Percentiles rank a stretch among this genome's conserved stretches.
These are phyloP conservation scores for Medicago arabica DNA, from an alignment of 306 rosid species.

Conservation along the genomic window DNA sequence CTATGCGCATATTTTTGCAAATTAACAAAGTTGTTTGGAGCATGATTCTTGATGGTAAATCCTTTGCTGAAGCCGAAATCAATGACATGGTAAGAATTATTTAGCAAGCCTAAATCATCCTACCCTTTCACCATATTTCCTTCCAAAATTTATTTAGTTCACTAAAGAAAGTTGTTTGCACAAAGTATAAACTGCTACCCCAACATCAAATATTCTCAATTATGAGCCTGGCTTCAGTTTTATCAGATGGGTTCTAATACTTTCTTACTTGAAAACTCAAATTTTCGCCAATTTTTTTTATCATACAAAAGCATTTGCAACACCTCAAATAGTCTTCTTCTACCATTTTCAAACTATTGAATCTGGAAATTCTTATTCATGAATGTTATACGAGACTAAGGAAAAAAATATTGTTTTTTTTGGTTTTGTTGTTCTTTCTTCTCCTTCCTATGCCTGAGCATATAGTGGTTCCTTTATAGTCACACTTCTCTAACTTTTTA, in stretches of 20 bases:
- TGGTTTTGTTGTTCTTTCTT: conserved; percentile 29
- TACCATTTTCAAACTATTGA: conserved; percentile 14
- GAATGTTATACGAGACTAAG: neutral
- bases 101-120: conserved; percentile 26
- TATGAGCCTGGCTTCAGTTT: conserved; percentile 1
- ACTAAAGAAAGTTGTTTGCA: conserved; percentile 18
- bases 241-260: neutral
- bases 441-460: conserved; percentile 26
- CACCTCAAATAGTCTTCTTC: conserved; percentile 15
- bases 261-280: conserved; percentile 24
- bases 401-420: conserved; percentile 20
- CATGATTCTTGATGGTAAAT: conserved; percentile 95
- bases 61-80: conserved; percentile 92
- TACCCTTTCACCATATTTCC: conserved; percentile 13
- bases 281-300: neutral
- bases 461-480: conserved; percentile 17
- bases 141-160: conserved; percentile 5
- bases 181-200: conserved; percentile 6
- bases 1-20: conserved; percentile 84
- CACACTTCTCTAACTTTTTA: conserved; percentile 15
- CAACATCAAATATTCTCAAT: conserved; percentile 19
- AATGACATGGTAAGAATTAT: conserved; percentile 88
- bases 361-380: conserved; percentile 16
- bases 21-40: conserved; percentile 95
- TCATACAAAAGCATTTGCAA: neutral